Conservation (phyloP, 2,329 filamentous ascomycete genomes). For the Lecanicillium sp. region DNA sequence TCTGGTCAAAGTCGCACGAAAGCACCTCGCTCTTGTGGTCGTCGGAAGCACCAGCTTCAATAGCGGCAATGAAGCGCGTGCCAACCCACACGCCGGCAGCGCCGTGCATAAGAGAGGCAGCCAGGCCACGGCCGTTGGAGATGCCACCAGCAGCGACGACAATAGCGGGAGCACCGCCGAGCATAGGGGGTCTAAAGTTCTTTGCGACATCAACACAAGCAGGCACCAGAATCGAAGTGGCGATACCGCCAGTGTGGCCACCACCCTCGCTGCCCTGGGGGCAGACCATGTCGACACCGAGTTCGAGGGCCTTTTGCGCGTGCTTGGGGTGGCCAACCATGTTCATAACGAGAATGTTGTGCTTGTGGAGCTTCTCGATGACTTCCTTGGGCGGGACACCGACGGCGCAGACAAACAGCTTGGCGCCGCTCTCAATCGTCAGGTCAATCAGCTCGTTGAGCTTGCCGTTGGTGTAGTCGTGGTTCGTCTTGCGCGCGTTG, state of each 20-base stretch:
- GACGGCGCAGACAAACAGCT: conserved; percentile 79
- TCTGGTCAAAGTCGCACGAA: conserved; percentile 66
- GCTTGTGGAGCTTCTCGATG: conserved; percentile 68
- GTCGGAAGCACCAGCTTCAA: conserved; percentile 71
- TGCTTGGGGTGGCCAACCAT: conserved; percentile 97
- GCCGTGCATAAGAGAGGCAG: conserved; percentile 77
- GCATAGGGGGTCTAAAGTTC: conserved; percentile 57
- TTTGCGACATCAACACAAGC: conserved; percentile 76
- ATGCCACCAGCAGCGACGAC: conserved; percentile 88
- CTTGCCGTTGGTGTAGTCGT: conserved; percentile 88
- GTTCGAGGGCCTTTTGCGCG: conserved; percentile 75
- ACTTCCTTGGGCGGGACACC: conserved; percentile 73
- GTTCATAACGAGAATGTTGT: conserved; percentile 85
- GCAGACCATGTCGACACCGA: conserved; percentile 84
- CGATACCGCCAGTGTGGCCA: conserved; percentile 86
- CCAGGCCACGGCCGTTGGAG: conserved; percentile 70
- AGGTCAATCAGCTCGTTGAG: conserved; percentile 83
- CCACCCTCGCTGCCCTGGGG: conserved; percentile 90
- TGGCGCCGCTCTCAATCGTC: conserved; percentile 74
- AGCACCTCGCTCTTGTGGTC: conserved; percentile 82
- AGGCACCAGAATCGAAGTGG: conserved; percentile 78
- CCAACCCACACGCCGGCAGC: conserved; percentile 89
- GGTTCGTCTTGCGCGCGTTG: conserved; percentile 77
- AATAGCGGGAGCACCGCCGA: conserved; percentile 62
- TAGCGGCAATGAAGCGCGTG: conserved; percentile 77